Evolutionary conservation across 2,329 filamentous ascomycete genomes (phyloP), one percentile per base, ranked within the genome.

Genomic region (Xylariaceae sp.): DNA sequence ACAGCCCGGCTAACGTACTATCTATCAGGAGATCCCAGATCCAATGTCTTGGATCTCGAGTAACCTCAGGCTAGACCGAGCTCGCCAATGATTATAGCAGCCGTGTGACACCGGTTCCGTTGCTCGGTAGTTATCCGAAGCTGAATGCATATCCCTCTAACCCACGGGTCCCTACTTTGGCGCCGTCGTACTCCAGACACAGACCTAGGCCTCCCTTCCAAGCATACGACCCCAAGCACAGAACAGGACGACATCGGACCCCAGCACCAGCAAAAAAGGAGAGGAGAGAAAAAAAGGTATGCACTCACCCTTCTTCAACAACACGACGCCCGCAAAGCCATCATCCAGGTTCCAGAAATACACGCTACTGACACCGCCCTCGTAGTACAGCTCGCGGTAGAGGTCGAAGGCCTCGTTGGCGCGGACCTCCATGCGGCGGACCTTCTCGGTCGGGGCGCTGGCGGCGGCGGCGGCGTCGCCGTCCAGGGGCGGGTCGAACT

Each of bases 301-400:
- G n/a, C 9, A 78, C 82, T 66, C 77, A 90, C 90, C 86, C 78
- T 99, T 99, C 83, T 99, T 99, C 70, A 99, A 77, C 67, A 99
- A 76, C 53, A 99, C 93, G 2, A 97, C 95, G 0, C 95, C 95
- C 0, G 95, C 95, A 72, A 99, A 99, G 7, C 95, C 95, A 75
- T 99, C 95, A 68, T 99, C 95, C 73, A 98, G 78, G 72, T 97
- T 95, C 95, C 95, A 99, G 61, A 99, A 90, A 76, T 99, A 99
- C 40, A 98, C 95, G 71, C 90, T 96, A 66, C 91, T 95, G 58
- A 96, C 91, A 23, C 95, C 93, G 3, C 95, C 95, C 78, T 98
- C 95, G 72, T 96, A 96, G 78, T 96, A 99, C 76, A 99, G 79
- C 74, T 98, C 93, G 61, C 95, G 81, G 77, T 99, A 99, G 52